Evolutionary conservation across 108 stramenopile species (phyloP).

Genomic region (Mediolabrus comicus): DNA sequence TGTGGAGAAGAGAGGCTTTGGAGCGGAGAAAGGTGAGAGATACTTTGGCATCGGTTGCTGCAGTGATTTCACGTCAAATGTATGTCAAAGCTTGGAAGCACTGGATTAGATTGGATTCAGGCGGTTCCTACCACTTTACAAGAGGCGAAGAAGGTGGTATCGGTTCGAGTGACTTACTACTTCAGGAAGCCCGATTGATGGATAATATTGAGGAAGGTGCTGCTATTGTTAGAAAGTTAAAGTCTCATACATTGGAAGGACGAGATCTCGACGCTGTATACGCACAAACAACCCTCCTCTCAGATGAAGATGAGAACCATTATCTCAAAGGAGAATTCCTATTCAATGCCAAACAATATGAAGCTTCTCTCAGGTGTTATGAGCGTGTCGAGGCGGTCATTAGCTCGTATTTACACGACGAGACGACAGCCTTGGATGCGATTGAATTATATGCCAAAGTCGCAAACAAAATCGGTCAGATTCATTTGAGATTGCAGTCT

Average conservation of each 20-base stretch:
- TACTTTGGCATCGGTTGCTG: background rate
- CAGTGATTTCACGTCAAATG: background rate
- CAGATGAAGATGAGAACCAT: conserved; percentile 4
- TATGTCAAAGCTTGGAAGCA: background rate
- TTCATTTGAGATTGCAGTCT: conserved; percentile 8
- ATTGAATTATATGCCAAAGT: conserved; percentile 12
- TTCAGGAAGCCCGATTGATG: background rate
- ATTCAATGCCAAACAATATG: conserved; percentile 9
- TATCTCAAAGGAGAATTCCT: conserved; percentile 19
- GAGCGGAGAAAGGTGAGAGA: background rate
- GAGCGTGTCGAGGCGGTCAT: background rate
- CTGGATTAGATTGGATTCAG: background rate
- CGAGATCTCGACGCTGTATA: background rate
- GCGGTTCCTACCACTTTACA: conserved; percentile 9
- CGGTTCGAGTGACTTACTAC: conserved; percentile 2
- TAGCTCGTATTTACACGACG: no score
- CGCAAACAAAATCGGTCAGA: conserved; percentile 17
- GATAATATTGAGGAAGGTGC: background rate
- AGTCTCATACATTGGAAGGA: background rate
- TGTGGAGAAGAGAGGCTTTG: background rate
- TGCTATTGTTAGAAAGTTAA: background rate
- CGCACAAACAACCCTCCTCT: background rate
- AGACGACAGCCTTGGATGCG: background rate
- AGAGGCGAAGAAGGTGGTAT: background rate
- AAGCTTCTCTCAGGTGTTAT: conserved; percentile 15